Evolutionary conservation across 192 early-diverging fungal genomes (phyloP), one percentile per base, ranked within the genome.

Genomic region (Coemansia sp.): DNA sequence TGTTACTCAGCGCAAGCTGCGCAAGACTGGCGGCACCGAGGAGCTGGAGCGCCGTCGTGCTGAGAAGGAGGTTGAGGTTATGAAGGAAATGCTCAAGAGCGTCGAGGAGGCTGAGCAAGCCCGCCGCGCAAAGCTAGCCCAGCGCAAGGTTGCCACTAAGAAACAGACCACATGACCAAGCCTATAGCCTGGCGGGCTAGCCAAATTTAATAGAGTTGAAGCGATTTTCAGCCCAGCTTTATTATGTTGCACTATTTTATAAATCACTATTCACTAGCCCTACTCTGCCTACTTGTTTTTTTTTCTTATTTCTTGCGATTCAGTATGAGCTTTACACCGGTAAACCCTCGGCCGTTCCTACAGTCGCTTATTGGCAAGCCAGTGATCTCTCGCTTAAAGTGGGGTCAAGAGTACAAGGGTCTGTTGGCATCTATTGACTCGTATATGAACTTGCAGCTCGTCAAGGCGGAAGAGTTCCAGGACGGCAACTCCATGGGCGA

Each of bases 381-480:
- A 18, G 89, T 97, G 2, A 85, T 96, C 60, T 90, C 94, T 64
- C 92, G 92, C 83, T 82, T 99, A 73, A 99, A 99, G 85, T 99
- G 97, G 97, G 96, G 95, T 46, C 89, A 90, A 79, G 97, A 98
- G 70, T 99, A 99, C 89, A 94, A 95, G 71, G 97, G 95, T 5
- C 85, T 87, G 63, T 79, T 99, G 51, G 83, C 87, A 24, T 93
- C 94, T 10, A 90, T 95, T 7, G 96, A 99, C 82, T 90, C 90
- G 33, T 97, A 99, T 79, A 98, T 99, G 96, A 99, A 99, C 84
- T 72, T 98, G 28, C 85, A 98, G 91, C 87, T 99, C 18, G 86
- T 87, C 20, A 92, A 97, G 68, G 93, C 95, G 16, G 95, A 98
- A 69, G 97, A 98, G 73, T 97, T 91, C 74, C 86, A 95, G 48